Base-by-base conservation (phyloP, 345 rosid genomes). In the Brassica juncea region DNA sequence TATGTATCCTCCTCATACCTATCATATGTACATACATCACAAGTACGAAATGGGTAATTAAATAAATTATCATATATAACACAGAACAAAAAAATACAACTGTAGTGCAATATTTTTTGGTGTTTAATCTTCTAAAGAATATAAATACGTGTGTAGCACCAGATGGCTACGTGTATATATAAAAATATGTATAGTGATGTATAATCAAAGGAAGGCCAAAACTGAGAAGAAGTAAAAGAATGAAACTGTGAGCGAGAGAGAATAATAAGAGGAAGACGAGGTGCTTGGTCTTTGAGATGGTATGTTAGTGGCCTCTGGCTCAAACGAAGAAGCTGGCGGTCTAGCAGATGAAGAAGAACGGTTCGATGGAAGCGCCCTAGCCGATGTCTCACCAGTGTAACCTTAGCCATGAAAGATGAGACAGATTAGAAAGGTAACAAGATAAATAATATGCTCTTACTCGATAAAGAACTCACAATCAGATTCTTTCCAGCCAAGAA, bases 401-500 rank as follows among this genome's bases (percentile, higher is more conserved):
- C 84, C 84, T 81, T 10, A 74, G 68, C 42, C 60, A 74, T 28
- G 14, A 39, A 9, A 19, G 27, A 35, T 30, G 11, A 73, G 9
- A 7, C 47, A 35, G 9, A 62, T 68, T 60, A 73, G n/a, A 55
- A 68, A 68, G 19, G 65, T 34, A 69, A 68, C 4, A 4, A 69
- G 23, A 37, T 39, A 12, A 25, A 67, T 19, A 32, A 47, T 47
- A 47, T 47, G 55, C 5, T 47, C 55, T 12, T 12, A 12, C 32
- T 49, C 63, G 52, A 35, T 28, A 63, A 69, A 63, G 44, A 71
- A 68, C 97, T 88, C 86, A 92, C 97, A 92, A 73, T 89, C 67
- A 49, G 97, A 86, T 80, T 72, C 83, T 82, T 74, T 89, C 96
- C 96, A 92, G 6, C 93, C 91, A 31, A 92, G 84, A 21, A 84